Evolutionary conservation across 1,284 basidiomycete species (phyloP), one percentile per base, ranked within the genome.

Genomic region (Phenoliferia sp.): DNA sequence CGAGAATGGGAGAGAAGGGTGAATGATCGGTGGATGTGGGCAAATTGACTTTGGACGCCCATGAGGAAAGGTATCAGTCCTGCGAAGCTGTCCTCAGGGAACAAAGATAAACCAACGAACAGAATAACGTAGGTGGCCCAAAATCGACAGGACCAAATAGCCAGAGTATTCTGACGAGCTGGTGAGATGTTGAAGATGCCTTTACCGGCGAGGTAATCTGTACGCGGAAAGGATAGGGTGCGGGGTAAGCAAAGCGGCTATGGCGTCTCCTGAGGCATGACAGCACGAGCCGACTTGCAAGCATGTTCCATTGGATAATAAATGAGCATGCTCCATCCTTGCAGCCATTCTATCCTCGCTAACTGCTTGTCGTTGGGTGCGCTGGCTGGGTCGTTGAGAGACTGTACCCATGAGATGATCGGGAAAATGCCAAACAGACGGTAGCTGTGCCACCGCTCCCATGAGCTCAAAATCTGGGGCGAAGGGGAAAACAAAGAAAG

Each of bases 231-330:
- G n/a, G n/a, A n/a, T n/a, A n/a, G n/a, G n/a, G n/a, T n/a, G n/a
- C n/a, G n/a, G n/a, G n/a, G n/a, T n/a, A n/a, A n/a, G n/a, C n/a
- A n/a, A n/a, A n/a, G n/a, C n/a, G n/a, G n/a, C n/a, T n/a, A n/a
- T n/a, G n/a, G n/a, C n/a, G n/a, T n/a, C n/a, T n/a, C n/a, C n/a
- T n/a, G n/a, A n/a, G n/a, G n/a, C n/a, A n/a, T n/a, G n/a, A n/a
- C n/a, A 32, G 34, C 12, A n/a, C 39, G 59, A 10, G 15, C 6
- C 2, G 16, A 61, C 74, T 54, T 35, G 73, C 73, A 88, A 35
- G 89, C 78, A 74, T 92, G 89, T 75, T 92, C 90, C 62, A 92
- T 82, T 1, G 89, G 90, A 75, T 89, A 92, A 80, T 89, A 92
- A 1, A 82, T 83, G 26, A 92, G 80, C 90, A 92, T 91, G 0